A percentile compares a stretch with the other conserved stretches of the same genome.
Evolutionary conservation across 139 green algal genomes (phyloP).

Genomic region (Desmodesmus armatus): DNA sequence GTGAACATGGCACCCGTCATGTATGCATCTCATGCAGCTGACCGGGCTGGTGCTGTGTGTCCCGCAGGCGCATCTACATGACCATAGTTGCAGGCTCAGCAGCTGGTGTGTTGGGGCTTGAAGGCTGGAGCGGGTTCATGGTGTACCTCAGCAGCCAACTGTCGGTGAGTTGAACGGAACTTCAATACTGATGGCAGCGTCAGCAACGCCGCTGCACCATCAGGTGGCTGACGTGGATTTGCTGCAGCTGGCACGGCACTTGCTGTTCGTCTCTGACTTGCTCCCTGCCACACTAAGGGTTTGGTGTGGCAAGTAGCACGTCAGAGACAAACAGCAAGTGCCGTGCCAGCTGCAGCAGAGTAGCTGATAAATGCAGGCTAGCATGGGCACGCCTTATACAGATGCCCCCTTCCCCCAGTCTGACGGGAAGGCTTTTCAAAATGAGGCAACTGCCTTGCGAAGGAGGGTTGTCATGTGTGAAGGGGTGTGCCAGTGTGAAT

Average conservation of each 20-base stretch:
- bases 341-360: no score
- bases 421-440: no score
- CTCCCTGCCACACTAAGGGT: no score
- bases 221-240: neutral
- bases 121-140: conserved; percentile 61
- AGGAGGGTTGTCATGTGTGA: no score
- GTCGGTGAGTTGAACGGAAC: conserved; percentile 46
- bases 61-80: conserved; percentile 61
- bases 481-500: no score
- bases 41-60: neutral
- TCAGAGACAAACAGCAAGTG: no score
- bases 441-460: no score
- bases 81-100: conserved; percentile 58
- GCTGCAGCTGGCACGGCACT: neutral
- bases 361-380: no score
- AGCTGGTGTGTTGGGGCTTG: conserved; percentile 61
- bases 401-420: no score
- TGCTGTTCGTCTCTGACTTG: neutral
- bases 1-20: neutral
- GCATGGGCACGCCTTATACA: no score
- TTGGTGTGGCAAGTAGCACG: no score
- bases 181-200: neutral
- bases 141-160: conserved; percentile 59
- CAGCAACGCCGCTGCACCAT: neutral
- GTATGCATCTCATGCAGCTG: neutral